Conservation (phyloP, 176 grass and related monocot species). For the Musa schizocarpa region DNA sequence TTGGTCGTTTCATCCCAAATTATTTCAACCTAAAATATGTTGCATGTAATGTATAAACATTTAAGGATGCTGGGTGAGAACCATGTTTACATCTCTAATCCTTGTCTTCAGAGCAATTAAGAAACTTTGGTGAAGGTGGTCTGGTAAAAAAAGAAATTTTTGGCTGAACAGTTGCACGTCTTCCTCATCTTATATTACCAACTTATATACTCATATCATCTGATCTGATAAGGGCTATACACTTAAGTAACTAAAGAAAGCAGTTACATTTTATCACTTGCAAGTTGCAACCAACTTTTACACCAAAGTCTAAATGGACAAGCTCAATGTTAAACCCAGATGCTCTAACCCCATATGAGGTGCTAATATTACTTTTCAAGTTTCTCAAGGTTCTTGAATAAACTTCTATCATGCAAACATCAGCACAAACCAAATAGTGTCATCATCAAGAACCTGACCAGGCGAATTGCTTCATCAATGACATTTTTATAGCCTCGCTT, state of each 20-base stretch:
- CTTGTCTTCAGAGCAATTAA: no score
- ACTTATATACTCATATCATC: no score
- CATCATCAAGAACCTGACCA: conserved; percentile 44
- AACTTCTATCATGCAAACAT: background rate
- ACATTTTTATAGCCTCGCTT: conserved; percentile 98
- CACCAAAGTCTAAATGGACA: background rate
- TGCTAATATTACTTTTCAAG: background rate
- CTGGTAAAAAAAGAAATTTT: no score
- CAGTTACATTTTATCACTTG: background rate
- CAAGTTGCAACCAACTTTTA: background rate
- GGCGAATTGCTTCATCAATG: conserved; percentile 91
- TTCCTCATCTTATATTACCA: no score
- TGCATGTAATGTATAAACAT: no score
- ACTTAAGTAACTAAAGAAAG: no score
- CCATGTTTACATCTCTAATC: no score
- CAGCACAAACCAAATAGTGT: background rate
- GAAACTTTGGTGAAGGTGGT: no score
- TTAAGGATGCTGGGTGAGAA: no score
- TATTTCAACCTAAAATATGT: no score
- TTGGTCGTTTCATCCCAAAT: background rate
- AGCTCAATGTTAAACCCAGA: background rate
- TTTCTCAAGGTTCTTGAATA: background rate
- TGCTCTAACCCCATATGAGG: background rate
- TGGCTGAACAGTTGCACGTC: no score
- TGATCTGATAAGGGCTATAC: no score